Evolutionary conservation across 2,329 filamentous ascomycete genomes (phyloP), one percentile per base, ranked within the genome.

Genomic region (Scedosporium aurantiacum): DNA sequence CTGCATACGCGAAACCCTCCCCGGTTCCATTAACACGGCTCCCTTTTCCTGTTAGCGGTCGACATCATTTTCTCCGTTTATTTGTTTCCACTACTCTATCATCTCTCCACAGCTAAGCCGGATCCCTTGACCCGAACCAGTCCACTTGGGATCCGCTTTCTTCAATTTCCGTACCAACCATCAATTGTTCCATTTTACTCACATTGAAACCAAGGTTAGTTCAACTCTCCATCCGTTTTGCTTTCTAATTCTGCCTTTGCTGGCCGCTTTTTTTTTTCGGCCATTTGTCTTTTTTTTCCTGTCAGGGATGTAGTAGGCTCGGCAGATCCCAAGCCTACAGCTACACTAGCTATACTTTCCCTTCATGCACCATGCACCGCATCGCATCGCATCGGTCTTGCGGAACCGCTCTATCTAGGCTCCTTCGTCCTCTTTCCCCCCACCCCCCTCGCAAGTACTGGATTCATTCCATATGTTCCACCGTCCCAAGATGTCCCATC

Each of bases 1-100:
- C 69, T 68, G 2, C 73, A 75, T 27, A 40, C 61, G 60, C 62
- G 63, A 64, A 56, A 65, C 67, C 63, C 57, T 40, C 47, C 43
- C 37, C 54, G 10, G 12, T 47, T 25, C 27, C 21, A 7, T 55
- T 16, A 16, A n/a, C 23, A 25, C 47, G n/a, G 47, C 10, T 21
- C 21, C 5, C 47, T 27, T 25, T 25, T n/a, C 47, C n/a, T 52
- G 47, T 25, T 52, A 21, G 4, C 47, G 25, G 47, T 52, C 23
- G 21, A 12, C 21, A 21, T n/a, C n/a, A 12, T 52, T 25, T 25
- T 52, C n/a, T 52, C 47, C 21, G 23, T 52, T 52, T 25, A 25
- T 52, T 52, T 52, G n/a, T 25, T 21, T 12, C 57, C 45, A 52
- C 58, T 52, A 21, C 43, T 21, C 47, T 25, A n/a, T 52, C 18